phyloP scores from a whole-genome alignment of 108 stramenopile genomes.

The Conticribra guillardii region DNA sequence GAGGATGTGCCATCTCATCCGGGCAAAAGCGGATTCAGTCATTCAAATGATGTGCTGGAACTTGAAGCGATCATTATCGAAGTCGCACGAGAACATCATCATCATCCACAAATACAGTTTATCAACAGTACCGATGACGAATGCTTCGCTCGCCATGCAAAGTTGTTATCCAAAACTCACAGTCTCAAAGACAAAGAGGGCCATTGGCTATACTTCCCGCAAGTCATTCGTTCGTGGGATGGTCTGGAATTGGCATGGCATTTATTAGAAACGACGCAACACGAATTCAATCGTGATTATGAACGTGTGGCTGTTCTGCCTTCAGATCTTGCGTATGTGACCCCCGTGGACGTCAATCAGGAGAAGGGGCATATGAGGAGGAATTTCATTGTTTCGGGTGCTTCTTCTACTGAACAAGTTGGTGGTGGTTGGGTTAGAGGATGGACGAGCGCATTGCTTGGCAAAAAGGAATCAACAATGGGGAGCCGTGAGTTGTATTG shows the following conservation, averaged over 20 bases:
- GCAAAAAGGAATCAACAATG: no score
- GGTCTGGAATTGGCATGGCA: slow-evolving; percentile 28
- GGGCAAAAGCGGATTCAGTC: slow-evolving; percentile 48
- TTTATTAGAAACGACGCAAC: slow-evolving; percentile 25
- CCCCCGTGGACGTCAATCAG: slow-evolving; percentile 22
- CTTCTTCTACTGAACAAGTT: no score
- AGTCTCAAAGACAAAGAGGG: slow-evolving; percentile 4
- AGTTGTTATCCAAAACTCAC: slow-evolving; percentile 9
- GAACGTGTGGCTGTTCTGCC: slow-evolving; percentile 39
- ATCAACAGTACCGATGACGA: slow-evolving; percentile 49
- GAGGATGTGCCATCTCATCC: slow-evolving; percentile 42
- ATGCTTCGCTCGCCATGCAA: slow-evolving; percentile 29
- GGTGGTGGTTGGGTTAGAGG: no score
- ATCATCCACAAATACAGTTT: slow-evolving; percentile 9
- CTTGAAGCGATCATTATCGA: slow-evolving; percentile 39
- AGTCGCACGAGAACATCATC: slow-evolving; percentile 4
- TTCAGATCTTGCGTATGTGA: slow-evolving; percentile 40
- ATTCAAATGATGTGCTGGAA: slow-evolving; percentile 50
- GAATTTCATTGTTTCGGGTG: slow-evolving; percentile 5
- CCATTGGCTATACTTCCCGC: slow-evolving; percentile 11
- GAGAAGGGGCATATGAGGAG: slow-evolving; percentile 32
- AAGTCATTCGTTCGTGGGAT: slow-evolving; percentile 22
- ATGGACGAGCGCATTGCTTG: no score
- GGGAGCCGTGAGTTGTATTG: no score
- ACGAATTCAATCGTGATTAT: slow-evolving; percentile 33